Evolutionary conservation across 306 rosid species (phyloP).

Genomic region (Gleditsia sinensis): DNA sequence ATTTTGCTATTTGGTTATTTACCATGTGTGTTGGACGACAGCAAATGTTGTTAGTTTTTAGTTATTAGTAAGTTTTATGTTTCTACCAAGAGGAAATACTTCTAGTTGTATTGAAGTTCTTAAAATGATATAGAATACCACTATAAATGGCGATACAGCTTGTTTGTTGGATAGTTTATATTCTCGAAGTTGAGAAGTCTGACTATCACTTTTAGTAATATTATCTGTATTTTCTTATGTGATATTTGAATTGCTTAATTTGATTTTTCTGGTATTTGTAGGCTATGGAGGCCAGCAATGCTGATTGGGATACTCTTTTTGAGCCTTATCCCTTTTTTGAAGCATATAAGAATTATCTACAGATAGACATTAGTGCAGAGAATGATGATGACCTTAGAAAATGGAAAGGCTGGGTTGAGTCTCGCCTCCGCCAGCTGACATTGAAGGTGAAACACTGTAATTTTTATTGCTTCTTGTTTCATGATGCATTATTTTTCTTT

Average conservation of each 20-base stretch:
- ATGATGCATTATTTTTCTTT: constrained; percentile 4
- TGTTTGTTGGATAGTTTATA: constrained; percentile 10
- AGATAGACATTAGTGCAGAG: constrained; percentile 77
- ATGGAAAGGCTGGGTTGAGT: constrained; percentile 99
- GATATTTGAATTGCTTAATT: constrained; percentile 6
- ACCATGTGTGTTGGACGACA: not conserved
- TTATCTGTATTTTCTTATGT: not conserved
- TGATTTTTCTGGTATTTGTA: constrained; percentile 48
- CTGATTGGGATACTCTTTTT: constrained; percentile 92
- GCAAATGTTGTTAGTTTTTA: not conserved
- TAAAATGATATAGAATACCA: not conserved
- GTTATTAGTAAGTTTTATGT: constrained; percentile 8
- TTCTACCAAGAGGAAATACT: constrained; percentile 10
- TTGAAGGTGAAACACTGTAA: constrained; percentile 65
- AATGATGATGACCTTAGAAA: constrained; percentile 83
- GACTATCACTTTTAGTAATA: not conserved
- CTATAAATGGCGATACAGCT: not conserved
- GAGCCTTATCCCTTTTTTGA: constrained; percentile 86
- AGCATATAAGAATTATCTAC: constrained; percentile 83
- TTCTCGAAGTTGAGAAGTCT: constrained; percentile 4
- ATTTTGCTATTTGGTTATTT: not conserved
- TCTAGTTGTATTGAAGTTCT: constrained; percentile 9
- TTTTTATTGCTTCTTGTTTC: not conserved
- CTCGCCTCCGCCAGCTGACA: constrained; percentile 93
- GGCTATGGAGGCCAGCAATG: constrained; percentile 84